A percentile compares a stretch with the other conserved stretches of the same genome.
phyloP scores from a whole-genome alignment of 2,329 filamentous ascomycete species.

The Annulohypoxylon truncatum region DNA sequence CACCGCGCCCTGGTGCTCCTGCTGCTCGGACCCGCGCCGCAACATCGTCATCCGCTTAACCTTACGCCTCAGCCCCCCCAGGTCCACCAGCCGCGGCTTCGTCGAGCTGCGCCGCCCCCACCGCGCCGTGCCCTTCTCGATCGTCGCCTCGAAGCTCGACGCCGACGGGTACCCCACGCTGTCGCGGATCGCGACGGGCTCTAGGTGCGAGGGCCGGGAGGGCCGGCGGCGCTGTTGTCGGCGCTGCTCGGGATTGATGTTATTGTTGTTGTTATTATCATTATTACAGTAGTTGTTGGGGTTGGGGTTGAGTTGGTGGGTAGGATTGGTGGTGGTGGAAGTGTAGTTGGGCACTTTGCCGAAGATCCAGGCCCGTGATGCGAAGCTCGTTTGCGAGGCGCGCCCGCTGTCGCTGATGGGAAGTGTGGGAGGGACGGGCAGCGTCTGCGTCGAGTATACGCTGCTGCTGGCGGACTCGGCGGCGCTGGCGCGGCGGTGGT shows the following conservation, averaged over 20 bases:
- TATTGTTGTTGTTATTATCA: too few relatives aligned
- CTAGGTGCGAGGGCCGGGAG: background rate
- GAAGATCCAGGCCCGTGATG: constrained; percentile 19
- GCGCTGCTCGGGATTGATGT: too few relatives aligned
- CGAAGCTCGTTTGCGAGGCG: background rate
- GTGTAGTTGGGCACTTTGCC: background rate
- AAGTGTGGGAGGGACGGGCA: background rate
- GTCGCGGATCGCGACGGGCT: constrained; percentile 22
- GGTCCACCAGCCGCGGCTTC: constrained; percentile 27
- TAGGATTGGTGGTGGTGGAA: background rate
- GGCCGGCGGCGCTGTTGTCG: background rate
- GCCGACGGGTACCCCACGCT: constrained; percentile 33
- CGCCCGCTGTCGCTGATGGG: background rate
- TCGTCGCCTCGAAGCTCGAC: constrained; percentile 28
- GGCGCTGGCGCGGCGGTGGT: background rate
- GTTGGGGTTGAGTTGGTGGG: background rate
- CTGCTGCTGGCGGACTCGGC: background rate
- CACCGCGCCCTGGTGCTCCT: too few relatives aligned
- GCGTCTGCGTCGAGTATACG: background rate
- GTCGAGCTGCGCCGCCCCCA: constrained; percentile 3
- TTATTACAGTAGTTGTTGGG: too few relatives aligned
- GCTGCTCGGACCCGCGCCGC: background rate
- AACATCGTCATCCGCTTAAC: constrained; percentile 1
- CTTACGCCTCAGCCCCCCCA: background rate
- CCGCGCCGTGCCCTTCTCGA: constrained; percentile 27